Evolutionary conservation across 1,139 yeast species (phyloP), one percentile per base, ranked within the genome.

Genomic region (Keqinozyma sinolaborantium): DNA sequence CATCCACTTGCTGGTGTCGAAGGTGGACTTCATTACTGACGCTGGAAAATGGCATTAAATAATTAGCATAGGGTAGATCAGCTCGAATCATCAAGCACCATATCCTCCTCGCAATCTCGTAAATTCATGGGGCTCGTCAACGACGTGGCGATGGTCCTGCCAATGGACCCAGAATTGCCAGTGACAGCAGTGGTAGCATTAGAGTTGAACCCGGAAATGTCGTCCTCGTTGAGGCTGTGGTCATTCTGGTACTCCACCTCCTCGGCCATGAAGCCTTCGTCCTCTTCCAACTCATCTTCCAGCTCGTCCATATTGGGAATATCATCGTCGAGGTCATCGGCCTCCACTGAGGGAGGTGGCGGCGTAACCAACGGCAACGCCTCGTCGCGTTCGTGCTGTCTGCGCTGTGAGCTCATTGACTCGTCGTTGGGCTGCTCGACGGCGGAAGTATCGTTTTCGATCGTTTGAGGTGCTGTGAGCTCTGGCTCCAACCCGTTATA

Each of bases 1-100:
- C 2, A 73, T 94, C 39, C 88, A 85, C 53, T 56, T 92, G 30
- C 92, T 82, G 53, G 65, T 81, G 25, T 82, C 90, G 3, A 84
- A 86, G 52, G 92, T 86, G 4, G 97, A 90, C 51, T 77, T 26
- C 35, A 36, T 23, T 11, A 20, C 16, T 18, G 33, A 29, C 21
- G 26, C 32, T 10, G 26, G 25, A 12, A 25, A 14, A 9, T 9
- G 23, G 20, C 10, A 12, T 26, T 11, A 19, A 6, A 24, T 12
- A n/a, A 10, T 28, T 15, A 12, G 12, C 10, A 23, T 3, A 14
- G n/a, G n/a, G n/a, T n/a, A n/a, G n/a, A 4, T 19, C 26, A 9
- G 11, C 26, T 18, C 10, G 21, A 18, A 19, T 41, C 49, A 30
- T 73, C 78, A 26, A 73, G 56, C 10, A 72, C 64, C 79, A 74